A percentile compares a stretch with the other conserved stretches of the same genome.
These are phyloP conservation scores for Neurospora sp. DNA, from an alignment of 2,329 filamentous ascomycete species.

Conservation along the genomic window DNA sequence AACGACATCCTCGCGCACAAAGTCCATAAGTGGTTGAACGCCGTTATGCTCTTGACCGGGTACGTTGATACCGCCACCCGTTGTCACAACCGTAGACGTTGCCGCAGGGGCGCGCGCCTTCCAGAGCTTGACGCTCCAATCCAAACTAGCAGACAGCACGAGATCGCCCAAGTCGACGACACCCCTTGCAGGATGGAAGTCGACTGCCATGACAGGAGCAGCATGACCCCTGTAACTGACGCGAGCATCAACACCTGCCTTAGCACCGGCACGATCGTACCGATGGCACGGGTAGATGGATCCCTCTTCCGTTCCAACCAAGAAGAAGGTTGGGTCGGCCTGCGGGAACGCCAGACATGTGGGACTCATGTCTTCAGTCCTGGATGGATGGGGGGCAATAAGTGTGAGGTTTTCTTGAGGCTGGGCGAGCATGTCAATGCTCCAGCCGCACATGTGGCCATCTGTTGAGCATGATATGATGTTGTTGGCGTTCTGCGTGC, in stretches of 20 bases:
- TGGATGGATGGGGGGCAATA: slow-evolving; percentile 73
- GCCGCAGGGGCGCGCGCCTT: slow-evolving; percentile 77
- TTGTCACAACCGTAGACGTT: slow-evolving; percentile 48
- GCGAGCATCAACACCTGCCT: slow-evolving; percentile 85
- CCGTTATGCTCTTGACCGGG: slow-evolving; percentile 32
- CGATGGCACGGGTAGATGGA: slow-evolving; percentile 93
- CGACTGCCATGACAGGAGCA: slow-evolving; percentile 89
- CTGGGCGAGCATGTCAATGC: slow-evolving; percentile 93
- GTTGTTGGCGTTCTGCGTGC: slow-evolving; percentile 97
- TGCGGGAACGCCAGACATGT: slow-evolving; percentile 92
- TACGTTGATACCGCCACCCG: slow-evolving; percentile 18
- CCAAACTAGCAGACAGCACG: slow-evolving; percentile 81
- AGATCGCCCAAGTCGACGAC: slow-evolving; percentile 91
- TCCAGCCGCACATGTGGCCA: slow-evolving; percentile 94
- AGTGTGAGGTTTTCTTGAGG: slow-evolving; percentile 91
- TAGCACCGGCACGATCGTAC: slow-evolving; percentile 94
- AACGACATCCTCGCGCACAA: slow-evolving; percentile 89
- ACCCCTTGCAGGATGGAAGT: slow-evolving; percentile 88
- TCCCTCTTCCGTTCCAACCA: slow-evolving; percentile 94
- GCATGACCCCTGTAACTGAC: slow-evolving; percentile 85
- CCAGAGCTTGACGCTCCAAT: slow-evolving; percentile 98
- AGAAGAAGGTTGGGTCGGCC: slow-evolving; percentile 93
- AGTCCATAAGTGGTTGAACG: slow-evolving; percentile 73
- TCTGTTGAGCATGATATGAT: slow-evolving; percentile 96
- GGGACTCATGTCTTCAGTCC: slow-evolving; percentile 89